Evolutionary conservation across 768 basidiomycete genomes (phyloP).

Genomic region (Chalciporus chontae): DNA sequence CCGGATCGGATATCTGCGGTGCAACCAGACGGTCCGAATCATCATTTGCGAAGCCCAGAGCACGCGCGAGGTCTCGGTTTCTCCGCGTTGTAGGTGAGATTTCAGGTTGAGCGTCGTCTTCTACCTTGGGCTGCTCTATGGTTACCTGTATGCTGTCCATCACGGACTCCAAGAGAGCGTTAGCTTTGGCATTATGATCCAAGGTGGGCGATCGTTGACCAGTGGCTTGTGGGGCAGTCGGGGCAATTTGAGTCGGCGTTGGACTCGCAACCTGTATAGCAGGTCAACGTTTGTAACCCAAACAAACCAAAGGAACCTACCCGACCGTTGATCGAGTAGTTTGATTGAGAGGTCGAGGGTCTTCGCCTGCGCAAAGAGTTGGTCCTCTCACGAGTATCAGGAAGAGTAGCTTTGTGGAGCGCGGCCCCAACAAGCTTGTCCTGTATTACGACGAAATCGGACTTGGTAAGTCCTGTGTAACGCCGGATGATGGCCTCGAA

Average conservation of each 20-base stretch:
- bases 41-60: slow-evolving; percentile 58
- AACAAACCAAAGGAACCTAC: slow-evolving; percentile 26
- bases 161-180: slow-evolving; percentile 63
- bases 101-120: slow-evolving; percentile 29
- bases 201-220: slow-evolving; percentile 32
- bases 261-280: slow-evolving; percentile 54
- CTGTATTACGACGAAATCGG: slow-evolving; percentile 70
- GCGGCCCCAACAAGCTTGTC: slow-evolving; percentile 69
- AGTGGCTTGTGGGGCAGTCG: slow-evolving; percentile 2
- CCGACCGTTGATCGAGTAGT: slow-evolving; percentile 57
- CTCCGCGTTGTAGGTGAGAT: slow-evolving; percentile 54
- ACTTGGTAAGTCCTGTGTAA: slow-evolving; percentile 64
- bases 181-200: slow-evolving; percentile 58
- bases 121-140: slow-evolving; percentile 25
- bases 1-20: slow-evolving; percentile 21
- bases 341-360: slow-evolving; percentile 82
- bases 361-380: slow-evolving; percentile 73
- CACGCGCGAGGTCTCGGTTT: slow-evolving; percentile 73
- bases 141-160: slow-evolving; percentile 44
- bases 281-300: slow-evolving; percentile 6
- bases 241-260: slow-evolving; percentile 35
- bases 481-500: slow-evolving; percentile 65
- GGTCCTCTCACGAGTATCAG: slow-evolving; percentile 58
- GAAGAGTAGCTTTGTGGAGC: slow-evolving; percentile 50
- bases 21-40: slow-evolving; percentile 27